Evolutionary conservation across 202 grass and related monocot genomes (phyloP).

Genomic region (Panicum virgatum): DNA sequence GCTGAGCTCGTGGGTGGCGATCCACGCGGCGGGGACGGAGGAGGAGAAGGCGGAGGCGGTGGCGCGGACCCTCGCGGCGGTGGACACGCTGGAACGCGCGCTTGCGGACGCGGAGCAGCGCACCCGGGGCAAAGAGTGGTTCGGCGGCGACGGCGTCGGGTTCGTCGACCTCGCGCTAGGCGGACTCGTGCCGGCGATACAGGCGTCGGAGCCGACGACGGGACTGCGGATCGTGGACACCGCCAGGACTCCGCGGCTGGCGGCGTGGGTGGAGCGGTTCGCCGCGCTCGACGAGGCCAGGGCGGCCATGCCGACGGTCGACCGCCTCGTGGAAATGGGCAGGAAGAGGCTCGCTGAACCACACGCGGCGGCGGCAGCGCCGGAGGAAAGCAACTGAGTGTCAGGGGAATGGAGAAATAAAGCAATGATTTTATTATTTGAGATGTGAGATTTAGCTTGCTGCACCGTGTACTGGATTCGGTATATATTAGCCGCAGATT

Average conservation of each 20-base stretch:
- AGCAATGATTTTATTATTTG: too few relatives aligned
- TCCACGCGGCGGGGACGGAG: conserved; percentile 17
- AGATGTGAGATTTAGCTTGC: too few relatives aligned
- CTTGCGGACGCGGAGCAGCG: conserved; percentile 2
- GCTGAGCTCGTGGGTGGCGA: conserved; percentile 27
- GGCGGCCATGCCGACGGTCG: conserved; percentile 22
- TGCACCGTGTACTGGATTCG: too few relatives aligned
- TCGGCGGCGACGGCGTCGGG: conserved; percentile 39
- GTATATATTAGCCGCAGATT: too few relatives aligned
- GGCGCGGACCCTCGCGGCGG: neutral
- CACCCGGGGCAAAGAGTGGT: conserved; percentile 22
- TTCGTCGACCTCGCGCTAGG: conserved; percentile 46
- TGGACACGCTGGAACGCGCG: conserved; percentile 33
- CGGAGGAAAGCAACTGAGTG: neutral
- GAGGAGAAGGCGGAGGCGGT: conserved; percentile 9
- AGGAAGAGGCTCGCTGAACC: conserved; percentile 18
- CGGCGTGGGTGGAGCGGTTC: conserved; percentile 45
- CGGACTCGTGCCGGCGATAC: conserved; percentile 40
- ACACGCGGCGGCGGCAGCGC: neutral
- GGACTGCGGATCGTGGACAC: conserved; percentile 40
- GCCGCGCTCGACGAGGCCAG: conserved; percentile 20
- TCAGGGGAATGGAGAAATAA: too few relatives aligned
- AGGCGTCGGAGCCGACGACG: conserved; percentile 23
- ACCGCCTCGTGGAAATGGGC: conserved; percentile 20
- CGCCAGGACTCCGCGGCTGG: conserved; percentile 37